These are phyloP conservation scores for Fusarium mexicanum DNA, from an alignment of 2,329 filamentous ascomycete genomes.

Conservation along the genomic window DNA sequence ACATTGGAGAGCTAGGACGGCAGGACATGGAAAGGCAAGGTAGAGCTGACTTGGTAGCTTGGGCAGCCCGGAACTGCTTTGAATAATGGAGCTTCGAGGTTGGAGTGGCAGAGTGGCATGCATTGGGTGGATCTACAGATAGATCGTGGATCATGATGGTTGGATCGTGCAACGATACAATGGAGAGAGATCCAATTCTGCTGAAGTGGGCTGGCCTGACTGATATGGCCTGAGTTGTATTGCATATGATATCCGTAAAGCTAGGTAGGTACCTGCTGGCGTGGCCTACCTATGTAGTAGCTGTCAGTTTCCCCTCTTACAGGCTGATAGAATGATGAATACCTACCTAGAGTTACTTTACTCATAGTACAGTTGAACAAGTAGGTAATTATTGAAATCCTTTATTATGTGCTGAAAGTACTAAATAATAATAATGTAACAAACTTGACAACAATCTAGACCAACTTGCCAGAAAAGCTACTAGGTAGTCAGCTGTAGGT, in stretches of 20 bases:
- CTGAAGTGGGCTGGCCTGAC: constrained; percentile 5
- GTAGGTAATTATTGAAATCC: neutral
- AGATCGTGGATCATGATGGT: constrained; percentile 36
- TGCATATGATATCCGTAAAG: neutral
- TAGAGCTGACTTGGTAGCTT: constrained; percentile 6
- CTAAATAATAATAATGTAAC: neutral
- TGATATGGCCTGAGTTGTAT: constrained; percentile 10
- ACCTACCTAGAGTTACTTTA: neutral
- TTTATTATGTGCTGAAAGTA: neutral
- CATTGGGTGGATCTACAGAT: constrained; percentile 21
- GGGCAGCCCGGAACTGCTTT: constrained; percentile 18
- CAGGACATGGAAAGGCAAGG: neutral
- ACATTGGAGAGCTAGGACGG: constrained; percentile 1
- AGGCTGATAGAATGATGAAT: neutral
- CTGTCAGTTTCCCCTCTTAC: neutral
- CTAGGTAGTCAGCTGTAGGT: neutral
- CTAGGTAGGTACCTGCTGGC: neutral
- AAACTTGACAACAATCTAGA: neutral
- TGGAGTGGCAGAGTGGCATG: constrained; percentile 6
- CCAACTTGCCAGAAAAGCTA: neutral
- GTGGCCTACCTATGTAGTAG: no score
- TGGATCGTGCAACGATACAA: constrained; percentile 31
- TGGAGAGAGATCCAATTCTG: constrained; percentile 18
- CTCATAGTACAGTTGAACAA: neutral
- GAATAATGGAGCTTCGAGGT: constrained; percentile 19